A percentile compares a stretch with the other conserved stretches of the same genome.
Conservation (phyloP, 2,329 filamentous ascomycete genomes). For the Colletotrichum spaethianum region DNA sequence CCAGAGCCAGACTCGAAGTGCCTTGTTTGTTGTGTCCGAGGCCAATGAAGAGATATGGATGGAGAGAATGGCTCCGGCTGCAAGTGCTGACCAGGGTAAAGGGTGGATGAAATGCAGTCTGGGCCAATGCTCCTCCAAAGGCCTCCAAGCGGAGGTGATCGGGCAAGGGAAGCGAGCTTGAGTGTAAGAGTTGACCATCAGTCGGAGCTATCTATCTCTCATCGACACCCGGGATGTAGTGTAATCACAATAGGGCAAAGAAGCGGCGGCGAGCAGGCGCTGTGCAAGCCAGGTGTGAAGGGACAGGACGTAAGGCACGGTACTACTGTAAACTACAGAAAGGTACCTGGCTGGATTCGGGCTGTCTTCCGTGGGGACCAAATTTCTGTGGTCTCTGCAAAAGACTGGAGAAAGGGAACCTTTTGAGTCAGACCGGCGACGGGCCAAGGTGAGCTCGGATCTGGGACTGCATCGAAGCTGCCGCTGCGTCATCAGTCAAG, state of each 20-base stretch:
- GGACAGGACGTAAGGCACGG: too few relatives aligned
- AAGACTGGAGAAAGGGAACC: neutral
- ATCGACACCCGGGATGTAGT: too few relatives aligned
- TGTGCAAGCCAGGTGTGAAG: neutral
- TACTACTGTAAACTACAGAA: too few relatives aligned
- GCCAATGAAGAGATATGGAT: too few relatives aligned
- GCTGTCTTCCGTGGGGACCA: neutral
- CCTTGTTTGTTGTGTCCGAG: too few relatives aligned
- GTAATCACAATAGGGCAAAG: neutral
- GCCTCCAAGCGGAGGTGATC: too few relatives aligned
- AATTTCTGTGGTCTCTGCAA: neutral
- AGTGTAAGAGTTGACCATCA: neutral
- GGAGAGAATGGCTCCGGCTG: too few relatives aligned
- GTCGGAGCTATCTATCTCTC: too few relatives aligned
- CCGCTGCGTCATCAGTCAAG: slow-evolving; percentile 1
- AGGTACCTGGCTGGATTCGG: neutral
- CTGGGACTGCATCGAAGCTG: neutral
- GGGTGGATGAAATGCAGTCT: too few relatives aligned
- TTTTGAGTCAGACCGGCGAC: slow-evolving; percentile 13
- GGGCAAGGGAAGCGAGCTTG: neutral
- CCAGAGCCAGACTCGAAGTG: neutral
- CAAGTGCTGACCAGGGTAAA: too few relatives aligned
- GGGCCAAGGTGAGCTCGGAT: neutral
- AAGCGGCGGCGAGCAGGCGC: too few relatives aligned
- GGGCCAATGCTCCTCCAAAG: too few relatives aligned